phyloP scores from a whole-genome alignment of 148 eudicot species.

The Vaccinium corymbosum region DNA sequence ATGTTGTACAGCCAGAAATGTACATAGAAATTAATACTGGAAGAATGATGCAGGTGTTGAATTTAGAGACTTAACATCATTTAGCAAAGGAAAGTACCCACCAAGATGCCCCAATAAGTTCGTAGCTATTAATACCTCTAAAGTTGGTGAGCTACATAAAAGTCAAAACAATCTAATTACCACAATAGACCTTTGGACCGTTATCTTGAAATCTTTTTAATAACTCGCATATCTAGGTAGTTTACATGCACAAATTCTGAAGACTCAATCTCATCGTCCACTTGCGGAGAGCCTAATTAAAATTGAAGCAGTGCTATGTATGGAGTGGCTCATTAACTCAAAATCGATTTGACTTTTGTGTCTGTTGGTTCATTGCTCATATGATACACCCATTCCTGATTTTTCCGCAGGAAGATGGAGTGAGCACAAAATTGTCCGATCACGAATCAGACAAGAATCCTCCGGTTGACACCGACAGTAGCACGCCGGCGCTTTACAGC shows the following conservation, averaged over 20 bases:
- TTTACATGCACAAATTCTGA: no score
- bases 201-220: no score
- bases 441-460: conserved; percentile 7
- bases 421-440: conserved; percentile 17
- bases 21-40: background rate
- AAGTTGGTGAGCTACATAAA: background rate
- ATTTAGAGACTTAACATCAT: background rate
- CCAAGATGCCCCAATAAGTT: background rate
- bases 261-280: no score
- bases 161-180: background rate
- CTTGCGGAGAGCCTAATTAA: no score
- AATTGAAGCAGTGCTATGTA: no score
- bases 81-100: background rate
- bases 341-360: background rate
- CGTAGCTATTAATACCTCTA: background rate
- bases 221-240: no score
- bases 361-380: background rate
- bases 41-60: background rate
- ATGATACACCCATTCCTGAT: background rate
- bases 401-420: conserved; percentile 6
- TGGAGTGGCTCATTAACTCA: no score
- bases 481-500: conserved; percentile 62
- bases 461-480: conserved; percentile 47
- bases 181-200: background rate
- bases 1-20: background rate